Base-by-base conservation (phyloP, 2,329 filamentous ascomycete species). In the Nemania sp. region DNA sequence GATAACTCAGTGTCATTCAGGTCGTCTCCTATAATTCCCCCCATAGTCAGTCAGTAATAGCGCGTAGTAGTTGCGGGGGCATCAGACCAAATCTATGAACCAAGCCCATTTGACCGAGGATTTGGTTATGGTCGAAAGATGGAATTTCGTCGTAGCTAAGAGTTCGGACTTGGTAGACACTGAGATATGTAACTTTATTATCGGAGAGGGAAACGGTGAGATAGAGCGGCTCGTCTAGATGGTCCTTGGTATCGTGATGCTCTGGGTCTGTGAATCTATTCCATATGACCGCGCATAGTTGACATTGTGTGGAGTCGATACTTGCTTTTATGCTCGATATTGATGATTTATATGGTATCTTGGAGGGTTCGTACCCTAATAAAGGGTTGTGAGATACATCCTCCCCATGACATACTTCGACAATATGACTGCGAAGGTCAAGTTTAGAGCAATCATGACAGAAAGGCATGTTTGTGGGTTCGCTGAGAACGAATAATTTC, bases 21-120 rank as follows among this genome's bases (percentile, higher is more conserved):
- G 20, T 51, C 47, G 47, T 51, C 47, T 22, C 47, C 47, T 51
- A 51, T 26, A 51, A 51, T 26, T 26, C 24, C 3, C 38, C 47
- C 20, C 47, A n/a, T n/a, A n/a, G 8, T 2, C 7, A 51, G 47
- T 51, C 20, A 51, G 47, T 11, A 11, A 26, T 51, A 26, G 47
- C 47, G 20, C 20, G 20, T 26, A 24, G 47, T 26, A 6, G 47
- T 24, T 51, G 20, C 47, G 5, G 22, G 47, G 47, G 47, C 7
- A 51, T 51, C 47, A 26, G 47, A 51, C 47, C 47, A 11, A 51
- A 26, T 51, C 22, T 51, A 51, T 51, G 47, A 26, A 51, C 47
- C 47, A 51, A 26, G 47, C 47, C 47, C 20, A 26, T 4, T 51
- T 51, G 47, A 24, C 47, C 47, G 11, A 51, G 18, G 4, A 51